Base-by-base conservation (phyloP, 345 rosid species). In the Brassica incana region DNA sequence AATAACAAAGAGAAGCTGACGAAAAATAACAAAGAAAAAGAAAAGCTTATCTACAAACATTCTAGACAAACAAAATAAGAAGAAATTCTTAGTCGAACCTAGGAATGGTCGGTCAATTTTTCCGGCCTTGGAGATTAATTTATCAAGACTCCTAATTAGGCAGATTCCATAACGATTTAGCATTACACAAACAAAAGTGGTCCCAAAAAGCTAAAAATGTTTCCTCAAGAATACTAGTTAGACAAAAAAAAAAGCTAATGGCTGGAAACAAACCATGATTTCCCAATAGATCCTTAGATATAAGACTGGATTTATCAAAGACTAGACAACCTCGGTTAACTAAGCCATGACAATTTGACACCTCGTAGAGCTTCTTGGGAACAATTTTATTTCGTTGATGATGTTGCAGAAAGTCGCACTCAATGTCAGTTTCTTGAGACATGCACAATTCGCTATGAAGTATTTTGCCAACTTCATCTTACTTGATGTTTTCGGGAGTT, bases 311-410 rank as follows among this genome's bases (percentile, higher is more conserved):
- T 11, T 11, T 11, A 12, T 48, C 15, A 14, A 36, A 36, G 40
- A 38, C 11, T 1, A 54, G 10, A 8, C 3, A 64, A n/a, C 27
- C 23, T 70, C 8, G 16, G 12, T 62, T 30, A 29, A 43, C 48
- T 27, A 71, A 11, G 5, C 63, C 77, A 66, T 58, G 67, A 78
- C 14, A 67, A 78, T 72, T 78, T 72, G 63, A 78, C 81, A 78
- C 29, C 1, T 43, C 8, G 16, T 58, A 66, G 63, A 78, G 15
- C 62, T 72, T 32, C 73, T 72, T 72, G 73, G 68, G 30, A 66
- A 8, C 35, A 38, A 56, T 72, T 58, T 72, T 63, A 78, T 65
- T 65, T 78, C 12, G 14, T 40, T 1, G 72, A 66, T 72, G 20
- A 72, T 78, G 73, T 78, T 66, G 16, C 16, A 12, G 63, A 72